Evolutionary conservation across 352 stramenopile genomes (phyloP), one percentile per base, ranked within the genome.

Genomic region (Thalassiosira exigua): DNA sequence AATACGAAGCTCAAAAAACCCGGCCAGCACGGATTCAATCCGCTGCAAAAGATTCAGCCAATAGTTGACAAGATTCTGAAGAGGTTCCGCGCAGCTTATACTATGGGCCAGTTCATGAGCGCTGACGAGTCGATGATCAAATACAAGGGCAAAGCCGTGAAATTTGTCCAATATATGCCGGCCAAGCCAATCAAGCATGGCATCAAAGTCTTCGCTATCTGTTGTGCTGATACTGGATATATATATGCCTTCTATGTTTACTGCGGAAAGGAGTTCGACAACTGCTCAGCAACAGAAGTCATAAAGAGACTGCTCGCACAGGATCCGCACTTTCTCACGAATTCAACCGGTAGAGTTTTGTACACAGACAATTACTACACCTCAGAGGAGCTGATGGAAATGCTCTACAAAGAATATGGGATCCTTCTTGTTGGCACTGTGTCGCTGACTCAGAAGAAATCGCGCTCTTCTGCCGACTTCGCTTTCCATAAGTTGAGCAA

Each of bases 71-170:
- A 41, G n/a, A 33, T 77, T 0, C 58, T 71, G 39, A 58, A 72
- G n/a, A 60, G 73, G 3, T 66, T 82, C 7, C 22, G 27, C n/a
- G 44, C 27, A 41, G 57, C 30, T 29, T 82, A 58, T 59, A 68
- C 1, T 50, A 52, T 67, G 22, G 73, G 66, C 21, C 27, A 73
- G 42, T 7, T 57, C 19, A 65, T 80, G 4, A 78, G 58, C 7
- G 71, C 79, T 53, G 69, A 84, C n/a, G 56, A 84, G 26, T 72
- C 42, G 41, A 84, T 84, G 75, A 80, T 80, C n/a, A 57, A 48
- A 11, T 84, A 84, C 22, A 71, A 44, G 46, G 75, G 69, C 2
- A 1, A 66, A 4, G 46, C 70, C 5, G 26, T 84, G 1, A 27
- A 14, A 1, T 84, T 72, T 26, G 22, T 76, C 2, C 61, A 80